phyloP scores from a whole-genome alignment of 2,329 filamentous ascomycete species.

The Calonectria hongkongensis region DNA sequence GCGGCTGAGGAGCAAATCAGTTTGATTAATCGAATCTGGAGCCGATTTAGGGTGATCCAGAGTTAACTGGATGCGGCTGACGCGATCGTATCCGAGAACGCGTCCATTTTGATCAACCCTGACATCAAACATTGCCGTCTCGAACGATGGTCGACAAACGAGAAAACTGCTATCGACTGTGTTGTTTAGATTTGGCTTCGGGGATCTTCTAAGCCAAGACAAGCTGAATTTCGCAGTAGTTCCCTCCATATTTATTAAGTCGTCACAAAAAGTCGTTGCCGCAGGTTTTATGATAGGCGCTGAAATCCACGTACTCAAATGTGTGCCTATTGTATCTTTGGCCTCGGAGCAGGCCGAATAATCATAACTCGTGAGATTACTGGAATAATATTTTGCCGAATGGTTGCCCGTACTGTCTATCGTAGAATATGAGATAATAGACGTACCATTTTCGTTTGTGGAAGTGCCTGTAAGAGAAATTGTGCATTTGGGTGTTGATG shows the following conservation, averaged over 20 bases:
- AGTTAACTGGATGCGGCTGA: neutral
- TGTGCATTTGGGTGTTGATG: neutral
- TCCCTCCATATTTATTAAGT: neutral
- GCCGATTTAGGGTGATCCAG: neutral
- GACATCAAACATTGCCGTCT: conserved; percentile 25
- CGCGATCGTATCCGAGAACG: neutral
- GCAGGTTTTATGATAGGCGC: neutral
- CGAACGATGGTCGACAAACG: neutral
- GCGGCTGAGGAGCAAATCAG: no score
- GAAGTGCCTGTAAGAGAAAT: no score
- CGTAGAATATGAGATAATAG: no score
- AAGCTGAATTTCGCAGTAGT: neutral
- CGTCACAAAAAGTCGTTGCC: rapidly evolving
- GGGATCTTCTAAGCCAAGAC: neutral
- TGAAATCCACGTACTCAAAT: no score
- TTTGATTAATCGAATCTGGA: neutral
- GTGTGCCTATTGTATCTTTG: no score
- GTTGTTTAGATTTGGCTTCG: neutral
- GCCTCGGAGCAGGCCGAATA: no score
- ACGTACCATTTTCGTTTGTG: no score
- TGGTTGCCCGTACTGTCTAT: no score
- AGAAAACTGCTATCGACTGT: neutral
- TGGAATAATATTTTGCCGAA: no score
- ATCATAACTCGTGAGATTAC: no score
- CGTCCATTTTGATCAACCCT: neutral